Evolutionary conservation across 257 asterid genomes (phyloP), one percentile per base, ranked within the genome.

Genomic region (Leonotis leonurus): DNA sequence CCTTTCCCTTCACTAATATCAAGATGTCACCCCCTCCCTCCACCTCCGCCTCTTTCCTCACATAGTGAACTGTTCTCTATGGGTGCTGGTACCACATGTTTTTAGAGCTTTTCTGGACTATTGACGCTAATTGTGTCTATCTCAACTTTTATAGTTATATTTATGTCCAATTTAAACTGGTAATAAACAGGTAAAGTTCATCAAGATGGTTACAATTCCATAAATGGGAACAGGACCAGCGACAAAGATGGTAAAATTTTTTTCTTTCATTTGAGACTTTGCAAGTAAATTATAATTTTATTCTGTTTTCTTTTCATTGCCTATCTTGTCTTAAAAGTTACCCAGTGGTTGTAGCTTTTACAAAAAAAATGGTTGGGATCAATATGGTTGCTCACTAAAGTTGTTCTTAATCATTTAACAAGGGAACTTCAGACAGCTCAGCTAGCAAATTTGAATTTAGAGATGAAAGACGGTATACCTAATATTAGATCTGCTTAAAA

Each of bases 181-280:
- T 45, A 39, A 72, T 48, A 18, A 48, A 35, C 81, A 89, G 97
- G 95, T 51, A 70, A 83, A 68, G 40, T 37, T 33, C 75, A 40
- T 50, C 82, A 73, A 51, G 78, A 62, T 62, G 78, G 16, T 35
- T 64, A 73, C 69, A 63, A 78, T 53, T 67, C 76, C 50, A 37
- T 57, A 56, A 81, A 83, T 53, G 88, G 84, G 62, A 67, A 61
- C 68, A 48, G 41, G 43, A 50, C 72, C 36, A 68, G 65, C 37
- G 76, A 70, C 69, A 84, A 75, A 89, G 76, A 72, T 50, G 85
- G 94, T 84, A 53, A 80, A 85, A 73, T 25, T 33, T 82, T 76
- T 44, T 22, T 63, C 30, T 56, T 26, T 20, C n/a, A n/a, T 62
- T 27, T 58, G 64, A 52, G 62, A 51, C 14, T 26, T 21, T 61